phyloP scores from a whole-genome alignment of 2,329 filamentous ascomycete genomes.

The Clonostachys rhizophaga region DNA sequence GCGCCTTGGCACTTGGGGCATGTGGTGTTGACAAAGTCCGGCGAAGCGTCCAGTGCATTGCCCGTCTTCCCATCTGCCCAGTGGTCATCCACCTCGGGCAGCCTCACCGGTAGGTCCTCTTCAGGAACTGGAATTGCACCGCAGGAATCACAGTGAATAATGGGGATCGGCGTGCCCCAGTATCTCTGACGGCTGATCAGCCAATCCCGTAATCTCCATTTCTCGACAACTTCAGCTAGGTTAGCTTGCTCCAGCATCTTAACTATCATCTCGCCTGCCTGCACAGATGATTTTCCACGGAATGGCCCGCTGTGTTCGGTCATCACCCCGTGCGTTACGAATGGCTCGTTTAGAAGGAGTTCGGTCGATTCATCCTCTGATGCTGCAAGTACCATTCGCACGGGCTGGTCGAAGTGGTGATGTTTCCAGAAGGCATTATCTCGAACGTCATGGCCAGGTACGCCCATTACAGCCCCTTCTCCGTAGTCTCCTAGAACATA shows the following conservation, averaged over 20 bases:
- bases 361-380: slow-evolving; percentile 42
- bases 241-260: slow-evolving; percentile 46
- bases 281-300: slow-evolving; percentile 55
- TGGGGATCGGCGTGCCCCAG: slow-evolving; percentile 88
- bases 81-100: slow-evolving; percentile 66
- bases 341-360: slow-evolving; percentile 45
- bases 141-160: slow-evolving; percentile 74
- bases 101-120: slow-evolving; percentile 68
- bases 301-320: slow-evolving; percentile 62
- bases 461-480: slow-evolving; percentile 87
- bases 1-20: slow-evolving; percentile 70
- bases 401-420: slow-evolving; percentile 55
- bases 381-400: slow-evolving; percentile 58
- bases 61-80: slow-evolving; percentile 67
- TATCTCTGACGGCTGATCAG: slow-evolving; percentile 88
- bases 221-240: slow-evolving; percentile 60
- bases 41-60: slow-evolving; percentile 69
- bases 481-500: slow-evolving; percentile 86
- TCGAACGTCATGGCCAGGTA: slow-evolving; percentile 76
- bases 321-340: slow-evolving; percentile 62
- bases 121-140: slow-evolving; percentile 76
- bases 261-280: slow-evolving; percentile 59
- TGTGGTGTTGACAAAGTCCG: slow-evolving; percentile 68
- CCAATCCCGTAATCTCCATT: slow-evolving; percentile 85
- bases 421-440: slow-evolving; percentile 78